Evolutionary conservation across 176 grass and related monocot genomes (phyloP).

Genomic region (Thalia dealbata): DNA sequence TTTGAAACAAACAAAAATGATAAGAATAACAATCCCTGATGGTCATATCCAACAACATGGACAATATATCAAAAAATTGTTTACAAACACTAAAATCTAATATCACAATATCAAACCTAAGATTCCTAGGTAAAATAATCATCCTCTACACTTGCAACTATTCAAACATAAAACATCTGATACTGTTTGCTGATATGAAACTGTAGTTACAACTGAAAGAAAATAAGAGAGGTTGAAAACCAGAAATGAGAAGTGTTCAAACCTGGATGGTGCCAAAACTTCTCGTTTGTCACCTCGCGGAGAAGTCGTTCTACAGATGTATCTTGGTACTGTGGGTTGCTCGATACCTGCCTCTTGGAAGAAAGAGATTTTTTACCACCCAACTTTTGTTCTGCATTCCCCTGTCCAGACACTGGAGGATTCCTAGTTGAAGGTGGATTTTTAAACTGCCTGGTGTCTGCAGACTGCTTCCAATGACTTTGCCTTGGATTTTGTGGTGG

Average conservation of each 20-base stretch:
- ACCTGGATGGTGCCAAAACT: constrained; percentile 99
- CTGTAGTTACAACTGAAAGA: not conserved
- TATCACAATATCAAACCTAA: too few species aligned
- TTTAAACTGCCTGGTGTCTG: constrained; percentile 63
- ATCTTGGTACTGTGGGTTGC: constrained; percentile 57
- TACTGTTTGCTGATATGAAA: not conserved
- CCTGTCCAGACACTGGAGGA: constrained; percentile 37
- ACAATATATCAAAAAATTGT: too few species aligned
- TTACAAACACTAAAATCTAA: too few species aligned
- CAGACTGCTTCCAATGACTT: constrained; percentile 45
- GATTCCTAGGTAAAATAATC: too few species aligned
- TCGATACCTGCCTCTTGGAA: constrained; percentile 72
- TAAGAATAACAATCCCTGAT: not conserved
- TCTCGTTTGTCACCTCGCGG: constrained; percentile 89
- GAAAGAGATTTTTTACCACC: constrained; percentile 57
- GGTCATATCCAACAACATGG: too few species aligned
- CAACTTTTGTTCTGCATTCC: constrained; percentile 49
- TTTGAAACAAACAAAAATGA: not conserved
- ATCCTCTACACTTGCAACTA: not conserved
- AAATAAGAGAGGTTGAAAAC: not conserved
- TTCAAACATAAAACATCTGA: not conserved
- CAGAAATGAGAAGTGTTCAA: constrained; percentile 7
- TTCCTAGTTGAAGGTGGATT: constrained; percentile 34
- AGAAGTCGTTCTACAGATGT: constrained; percentile 92
- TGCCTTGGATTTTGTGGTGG: constrained; percentile 36